Evolutionary conservation across 371 early-diverging fungal genomes (phyloP).

Genomic region (Capillidium heterosporum): DNA sequence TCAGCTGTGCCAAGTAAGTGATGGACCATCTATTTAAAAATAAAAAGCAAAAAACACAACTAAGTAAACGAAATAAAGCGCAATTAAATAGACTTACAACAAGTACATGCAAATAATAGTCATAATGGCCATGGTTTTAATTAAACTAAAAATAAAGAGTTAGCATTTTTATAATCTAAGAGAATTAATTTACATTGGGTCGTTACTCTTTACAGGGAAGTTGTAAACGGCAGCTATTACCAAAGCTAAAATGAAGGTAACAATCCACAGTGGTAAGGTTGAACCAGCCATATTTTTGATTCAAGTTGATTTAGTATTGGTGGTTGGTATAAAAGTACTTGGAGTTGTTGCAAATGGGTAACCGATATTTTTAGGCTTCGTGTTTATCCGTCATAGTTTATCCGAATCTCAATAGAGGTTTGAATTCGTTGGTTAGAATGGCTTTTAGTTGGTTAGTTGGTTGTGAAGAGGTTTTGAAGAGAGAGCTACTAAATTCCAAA

Average conservation of each 20-base stretch:
- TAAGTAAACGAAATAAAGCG: not conserved
- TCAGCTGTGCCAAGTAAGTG: constrained; percentile 50
- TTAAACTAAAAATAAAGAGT: constrained; percentile 1
- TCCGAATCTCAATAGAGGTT: too few species aligned
- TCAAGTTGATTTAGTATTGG: too few species aligned
- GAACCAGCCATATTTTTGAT: not conserved
- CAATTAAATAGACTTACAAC: constrained; percentile 20
- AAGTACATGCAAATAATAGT: constrained; percentile 32
- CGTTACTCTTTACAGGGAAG: not conserved
- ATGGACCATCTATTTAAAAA: constrained; percentile 37
- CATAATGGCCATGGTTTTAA: constrained; percentile 22
- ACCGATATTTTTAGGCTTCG: too few species aligned
- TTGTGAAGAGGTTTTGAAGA: too few species aligned
- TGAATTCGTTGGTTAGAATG: too few species aligned
- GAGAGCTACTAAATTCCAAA: too few species aligned
- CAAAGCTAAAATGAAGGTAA: not conserved
- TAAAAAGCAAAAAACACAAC: not conserved
- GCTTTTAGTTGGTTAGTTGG: too few species aligned
- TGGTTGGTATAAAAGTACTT: too few species aligned
- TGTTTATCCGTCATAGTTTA: too few species aligned
- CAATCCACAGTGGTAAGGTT: not conserved
- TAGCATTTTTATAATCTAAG: not conserved
- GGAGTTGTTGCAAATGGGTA: too few species aligned
- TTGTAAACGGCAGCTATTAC: not conserved
- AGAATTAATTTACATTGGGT: not conserved